Conservation (phyloP, 2,329 filamentous ascomycete species). For the Xylaria sp. region DNA sequence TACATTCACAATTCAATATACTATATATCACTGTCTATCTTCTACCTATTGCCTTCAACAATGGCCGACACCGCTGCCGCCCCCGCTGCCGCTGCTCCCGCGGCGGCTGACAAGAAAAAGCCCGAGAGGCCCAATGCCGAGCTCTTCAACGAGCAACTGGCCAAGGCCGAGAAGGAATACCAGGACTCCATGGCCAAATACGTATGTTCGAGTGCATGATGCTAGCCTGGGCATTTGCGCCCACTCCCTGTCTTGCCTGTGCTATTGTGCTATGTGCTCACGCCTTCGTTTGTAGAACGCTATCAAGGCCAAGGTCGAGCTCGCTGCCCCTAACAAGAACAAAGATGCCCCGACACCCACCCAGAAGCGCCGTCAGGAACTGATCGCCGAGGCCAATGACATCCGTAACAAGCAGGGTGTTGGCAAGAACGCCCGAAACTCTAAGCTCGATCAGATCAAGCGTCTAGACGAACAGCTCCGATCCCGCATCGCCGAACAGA, state of each 20-base stretch:
- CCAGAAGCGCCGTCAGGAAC: slow-evolving; percentile 85
- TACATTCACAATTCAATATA: slow-evolving; percentile 8
- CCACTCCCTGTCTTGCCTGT: not conserved
- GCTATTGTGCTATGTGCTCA: slow-evolving; percentile 30
- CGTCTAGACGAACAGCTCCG: slow-evolving; percentile 89
- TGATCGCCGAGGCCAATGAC: slow-evolving; percentile 81
- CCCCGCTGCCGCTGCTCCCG: slow-evolving; percentile 60
- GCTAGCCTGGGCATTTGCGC: not conserved
- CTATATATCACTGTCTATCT: slow-evolving; percentile 1
- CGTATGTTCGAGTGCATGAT: slow-evolving; percentile 45
- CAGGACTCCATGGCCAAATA: slow-evolving; percentile 74
- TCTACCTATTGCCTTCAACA: slow-evolving; percentile 38
- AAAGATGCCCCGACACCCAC: slow-evolving; percentile 83
- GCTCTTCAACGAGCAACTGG: slow-evolving; percentile 81
- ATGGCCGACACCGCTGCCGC: slow-evolving; percentile 62
- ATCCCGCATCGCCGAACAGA: slow-evolving; percentile 85
- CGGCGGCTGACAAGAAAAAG: slow-evolving; percentile 63
- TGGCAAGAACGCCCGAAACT: slow-evolving; percentile 83
- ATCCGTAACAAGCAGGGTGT: slow-evolving; percentile 89
- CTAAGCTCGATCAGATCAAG: slow-evolving; percentile 90
- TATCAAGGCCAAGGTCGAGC: slow-evolving; percentile 88
- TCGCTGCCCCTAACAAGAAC: slow-evolving; percentile 77
- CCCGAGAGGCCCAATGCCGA: slow-evolving; percentile 91
- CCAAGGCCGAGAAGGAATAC: slow-evolving; percentile 88
- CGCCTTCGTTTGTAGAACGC: slow-evolving; percentile 69